A percentile compares a stretch with the other conserved stretches of the same genome.
These are phyloP conservation scores for Ajuga reptans DNA, from an alignment of 305 asterid species.

Conservation along the genomic window DNA sequence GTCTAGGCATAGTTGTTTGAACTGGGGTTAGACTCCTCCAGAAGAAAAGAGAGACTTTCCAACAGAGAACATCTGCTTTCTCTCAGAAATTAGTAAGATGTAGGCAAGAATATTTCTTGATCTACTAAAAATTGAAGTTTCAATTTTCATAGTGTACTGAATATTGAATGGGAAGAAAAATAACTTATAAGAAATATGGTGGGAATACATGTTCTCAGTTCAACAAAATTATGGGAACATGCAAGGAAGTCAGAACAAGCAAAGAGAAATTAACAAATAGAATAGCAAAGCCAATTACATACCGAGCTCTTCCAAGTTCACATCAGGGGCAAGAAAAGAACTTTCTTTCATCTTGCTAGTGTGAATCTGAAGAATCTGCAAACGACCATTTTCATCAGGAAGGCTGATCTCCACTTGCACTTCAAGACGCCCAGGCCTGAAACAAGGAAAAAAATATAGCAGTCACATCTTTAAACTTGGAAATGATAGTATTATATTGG, in stretches of 20 bases:
- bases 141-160: not conserved
- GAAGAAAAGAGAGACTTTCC: constrained; percentile 9
- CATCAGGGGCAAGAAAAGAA: constrained; percentile 90
- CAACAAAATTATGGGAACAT: not conserved
- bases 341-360: constrained; percentile 94
- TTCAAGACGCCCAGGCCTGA: constrained; percentile 97
- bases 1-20: not conserved
- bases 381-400: constrained; percentile 95
- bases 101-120: not conserved
- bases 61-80: not conserved
- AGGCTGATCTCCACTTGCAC: constrained; percentile 99
- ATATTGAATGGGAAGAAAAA: constrained; percentile 1
- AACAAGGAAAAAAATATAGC: constrained; percentile 23
- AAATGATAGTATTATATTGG: not conserved
- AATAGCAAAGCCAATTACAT: constrained; percentile 26
- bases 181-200: constrained; percentile 13
- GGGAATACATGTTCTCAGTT: not conserved
- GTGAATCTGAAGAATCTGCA: constrained; percentile 96
- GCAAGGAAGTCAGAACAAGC: not conserved
- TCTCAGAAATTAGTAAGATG: not conserved
- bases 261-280: not conserved
- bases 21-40: not conserved
- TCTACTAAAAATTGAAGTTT: constrained; percentile 11
- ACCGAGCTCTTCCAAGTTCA: constrained; percentile 91
- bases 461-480: not conserved